Evolutionary conservation across 2,329 filamentous ascomycete genomes (phyloP), one percentile per base, ranked within the genome.

Genomic region (Colletotrichum tropicale): DNA sequence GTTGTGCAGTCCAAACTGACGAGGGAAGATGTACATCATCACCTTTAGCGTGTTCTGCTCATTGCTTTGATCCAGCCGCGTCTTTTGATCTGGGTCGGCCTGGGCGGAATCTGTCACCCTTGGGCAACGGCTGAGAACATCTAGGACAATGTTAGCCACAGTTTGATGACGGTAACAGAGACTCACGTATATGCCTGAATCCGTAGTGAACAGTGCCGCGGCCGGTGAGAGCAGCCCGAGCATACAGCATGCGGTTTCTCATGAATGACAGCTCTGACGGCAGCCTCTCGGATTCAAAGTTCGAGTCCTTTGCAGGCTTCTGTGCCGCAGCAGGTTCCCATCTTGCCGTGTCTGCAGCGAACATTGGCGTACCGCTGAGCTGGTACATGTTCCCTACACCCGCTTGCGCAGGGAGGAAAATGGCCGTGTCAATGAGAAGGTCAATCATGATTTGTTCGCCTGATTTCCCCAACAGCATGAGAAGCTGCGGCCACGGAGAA

Each of bases 11-110:
- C 92, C 91, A 81, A 98, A 98, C 81, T 98, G 96, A 13, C 93
- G 90, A 36, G 97, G 97, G 79, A 99, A 99, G 2, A 99, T 93
- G 83, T 98, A 96, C 88, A 96, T 97, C 90, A 98, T 91, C 24
- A 98, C 85, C 79, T 94, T 94, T 13, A 92, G 81, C 0, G 92
- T 94, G 77, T 93, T 90, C 15, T 84, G 81, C 2, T 87, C 80
- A 79, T 90, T 86, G 13, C 60, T 68, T 60, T 66, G 36, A 15
- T 26, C 48, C 71, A 13, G 36, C 21, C 64, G 34, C 4, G 34
- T 24, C 13, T 12, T 61, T 8, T 43, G 36, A 18, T 55, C 32
- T 2, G 43, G 13, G 6, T 16, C 21, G 8, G 34, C 21, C 58
- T 62, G 38, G 21, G 67, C 64, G 5, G 32, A 8, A 56, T 8